Conservation (phyloP, 306 rosid genomes). For the Mimosa pudica region DNA sequence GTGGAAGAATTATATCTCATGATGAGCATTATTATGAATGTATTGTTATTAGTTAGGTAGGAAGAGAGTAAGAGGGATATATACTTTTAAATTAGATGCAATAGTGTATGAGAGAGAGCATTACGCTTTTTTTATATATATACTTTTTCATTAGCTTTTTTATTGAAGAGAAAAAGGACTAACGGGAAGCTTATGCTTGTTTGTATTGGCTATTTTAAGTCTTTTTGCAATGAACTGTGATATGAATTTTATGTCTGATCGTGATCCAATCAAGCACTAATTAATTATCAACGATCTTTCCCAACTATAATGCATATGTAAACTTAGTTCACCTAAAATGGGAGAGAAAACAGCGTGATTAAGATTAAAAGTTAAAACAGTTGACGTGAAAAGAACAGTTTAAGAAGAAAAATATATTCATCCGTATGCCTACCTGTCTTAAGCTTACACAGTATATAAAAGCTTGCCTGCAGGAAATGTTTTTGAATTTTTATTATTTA, state of each 20-base stretch:
- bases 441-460: not conserved
- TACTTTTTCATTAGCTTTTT: not conserved
- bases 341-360: not conserved
- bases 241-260: too few species aligned
- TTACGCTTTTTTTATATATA: not conserved
- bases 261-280: too few species aligned
- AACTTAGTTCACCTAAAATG: not conserved
- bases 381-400: not conserved
- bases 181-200: not conserved
- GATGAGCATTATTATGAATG: slow-evolving; percentile 14
- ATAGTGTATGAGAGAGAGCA: not conserved
- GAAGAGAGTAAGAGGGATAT: not conserved
- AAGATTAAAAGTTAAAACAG: not conserved
- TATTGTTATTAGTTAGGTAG: slow-evolving; percentile 6
- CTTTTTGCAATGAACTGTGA: too few species aligned
- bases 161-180: slow-evolving; percentile 21
- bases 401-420: not conserved
- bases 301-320: not conserved
- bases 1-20: not conserved
- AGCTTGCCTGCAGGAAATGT: not conserved
- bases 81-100: slow-evolving; percentile 18
- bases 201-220: too few species aligned
- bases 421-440: not conserved
- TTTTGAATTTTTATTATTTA: not conserved
- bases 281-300: not conserved